A percentile compares a stretch with the other conserved stretches of the same genome.
phyloP scores from a whole-genome alignment of 306 rosid species.

The Hippophae rhamnoides region DNA sequence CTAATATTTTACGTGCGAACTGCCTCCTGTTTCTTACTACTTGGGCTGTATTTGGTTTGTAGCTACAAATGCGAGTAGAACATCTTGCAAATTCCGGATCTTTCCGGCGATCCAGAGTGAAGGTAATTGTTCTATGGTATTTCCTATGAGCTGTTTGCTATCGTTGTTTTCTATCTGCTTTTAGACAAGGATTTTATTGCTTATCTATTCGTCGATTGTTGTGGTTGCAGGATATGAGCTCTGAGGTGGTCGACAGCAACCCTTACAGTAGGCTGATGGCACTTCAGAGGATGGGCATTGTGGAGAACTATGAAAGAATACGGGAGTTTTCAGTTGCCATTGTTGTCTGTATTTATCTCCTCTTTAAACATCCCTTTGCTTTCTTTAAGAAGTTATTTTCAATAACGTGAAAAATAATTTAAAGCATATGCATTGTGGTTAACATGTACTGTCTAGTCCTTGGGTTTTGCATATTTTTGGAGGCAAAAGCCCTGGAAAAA shows the following conservation, averaged over 20 bases:
- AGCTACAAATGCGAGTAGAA: conserved; percentile 62
- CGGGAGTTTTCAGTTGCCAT: conserved; percentile 93
- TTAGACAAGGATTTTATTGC: background rate
- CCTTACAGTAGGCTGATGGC: conserved; percentile 99
- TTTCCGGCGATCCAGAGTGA: conserved; percentile 58
- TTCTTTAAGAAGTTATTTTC: background rate
- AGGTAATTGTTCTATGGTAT: conserved; percentile 34
- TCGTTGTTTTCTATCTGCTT: conserved; percentile 8
- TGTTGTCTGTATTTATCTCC: conserved; percentile 73
- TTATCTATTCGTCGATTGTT: conserved; percentile 8
- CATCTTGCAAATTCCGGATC: conserved; percentile 42
- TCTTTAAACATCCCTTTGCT: conserved; percentile 11
- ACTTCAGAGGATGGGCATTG: conserved; percentile 98
- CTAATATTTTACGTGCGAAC: background rate
- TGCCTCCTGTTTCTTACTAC: background rate
- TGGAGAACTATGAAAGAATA: conserved; percentile 83
- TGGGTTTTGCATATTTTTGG: background rate
- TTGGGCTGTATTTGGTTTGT: conserved; percentile 9
- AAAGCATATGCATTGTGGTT: background rate
- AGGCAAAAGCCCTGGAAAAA: background rate
- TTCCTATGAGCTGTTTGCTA: background rate
- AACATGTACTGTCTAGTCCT: background rate
- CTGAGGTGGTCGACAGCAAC: conserved; percentile 92
- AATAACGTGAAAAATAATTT: background rate
- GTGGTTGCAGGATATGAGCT: conserved; percentile 83